Evolutionary conservation across 2,329 filamentous ascomycete genomes (phyloP).

Genomic region (Ceratocystis eucalypticola): DNA sequence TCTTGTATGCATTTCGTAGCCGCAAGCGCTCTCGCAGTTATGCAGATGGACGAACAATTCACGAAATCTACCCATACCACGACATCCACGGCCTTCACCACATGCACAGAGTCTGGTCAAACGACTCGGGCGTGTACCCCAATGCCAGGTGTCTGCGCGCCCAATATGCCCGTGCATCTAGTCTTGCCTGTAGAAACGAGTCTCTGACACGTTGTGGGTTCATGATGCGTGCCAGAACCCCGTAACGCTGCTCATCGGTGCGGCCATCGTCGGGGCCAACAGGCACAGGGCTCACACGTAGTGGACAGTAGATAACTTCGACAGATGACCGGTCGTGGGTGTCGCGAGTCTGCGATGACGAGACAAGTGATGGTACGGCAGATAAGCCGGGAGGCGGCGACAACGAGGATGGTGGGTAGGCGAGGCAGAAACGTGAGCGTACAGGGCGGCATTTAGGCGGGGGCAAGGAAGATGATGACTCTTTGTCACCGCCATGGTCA

Average conservation of each 20-base stretch:
- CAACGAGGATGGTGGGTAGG: neutral
- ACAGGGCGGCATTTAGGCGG: neutral
- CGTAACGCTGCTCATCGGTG: neutral
- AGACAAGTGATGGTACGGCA: neutral
- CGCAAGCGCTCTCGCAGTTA: too few relatives aligned
- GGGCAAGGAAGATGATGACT: neutral
- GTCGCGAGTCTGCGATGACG: neutral
- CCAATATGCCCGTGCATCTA: neutral
- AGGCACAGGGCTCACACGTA: neutral
- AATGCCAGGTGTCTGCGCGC: neutral
- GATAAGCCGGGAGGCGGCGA: neutral
- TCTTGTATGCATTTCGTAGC: too few relatives aligned
- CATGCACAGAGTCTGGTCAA: neutral
- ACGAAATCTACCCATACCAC: neutral
- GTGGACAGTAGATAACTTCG: neutral
- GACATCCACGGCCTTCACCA: neutral
- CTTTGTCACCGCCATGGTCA: neutral
- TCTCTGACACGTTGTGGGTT: neutral
- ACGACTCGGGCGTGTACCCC: neutral
- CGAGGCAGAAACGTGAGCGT: neutral
- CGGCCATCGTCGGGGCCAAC: neutral
- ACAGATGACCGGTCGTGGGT: neutral
- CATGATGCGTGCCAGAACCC: neutral
- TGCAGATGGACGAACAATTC: too few relatives aligned
- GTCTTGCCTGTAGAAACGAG: neutral